A percentile compares a stretch with the other conserved stretches of the same genome.
Conservation (phyloP, 345 rosid genomes). For the Passiflora organensis region DNA sequence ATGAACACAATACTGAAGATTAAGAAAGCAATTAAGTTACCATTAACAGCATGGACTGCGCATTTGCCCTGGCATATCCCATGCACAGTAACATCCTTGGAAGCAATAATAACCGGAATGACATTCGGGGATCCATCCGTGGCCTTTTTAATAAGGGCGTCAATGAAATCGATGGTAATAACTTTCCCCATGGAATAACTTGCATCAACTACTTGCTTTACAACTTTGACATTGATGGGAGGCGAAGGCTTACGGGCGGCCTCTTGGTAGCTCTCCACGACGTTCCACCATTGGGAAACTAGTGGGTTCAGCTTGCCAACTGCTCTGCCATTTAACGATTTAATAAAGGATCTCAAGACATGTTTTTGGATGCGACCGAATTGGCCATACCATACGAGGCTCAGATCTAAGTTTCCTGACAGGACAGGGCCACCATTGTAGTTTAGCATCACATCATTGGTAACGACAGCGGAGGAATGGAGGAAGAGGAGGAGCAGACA, state of each 20-base stretch:
- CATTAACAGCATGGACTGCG: constrained; percentile 26
- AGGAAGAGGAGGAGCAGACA: constrained; percentile 7
- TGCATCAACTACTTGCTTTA: constrained; percentile 26
- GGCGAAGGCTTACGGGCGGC: neutral
- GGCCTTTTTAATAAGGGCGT: constrained; percentile 25
- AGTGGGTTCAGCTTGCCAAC: constrained; percentile 17
- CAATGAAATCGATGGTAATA: constrained; percentile 25
- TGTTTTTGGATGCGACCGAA: constrained; percentile 25
- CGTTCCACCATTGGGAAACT: constrained; percentile 33
- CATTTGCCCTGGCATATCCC: constrained; percentile 55
- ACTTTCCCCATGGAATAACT: constrained; percentile 39
- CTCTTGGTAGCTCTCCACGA: constrained; percentile 42
- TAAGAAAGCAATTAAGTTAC: constrained; percentile 13
- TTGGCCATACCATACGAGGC: constrained; percentile 31
- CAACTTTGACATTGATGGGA: constrained; percentile 34
- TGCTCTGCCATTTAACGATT: constrained; percentile 17
- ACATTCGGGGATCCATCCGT: constrained; percentile 21
- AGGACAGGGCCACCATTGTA: constrained; percentile 32
- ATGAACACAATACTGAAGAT: too few species aligned
- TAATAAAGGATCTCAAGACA: constrained; percentile 19
- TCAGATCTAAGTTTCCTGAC: constrained; percentile 20
- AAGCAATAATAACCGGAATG: constrained; percentile 42
- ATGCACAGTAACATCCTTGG: constrained; percentile 33
- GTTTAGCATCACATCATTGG: neutral
- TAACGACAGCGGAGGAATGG: neutral